Evolutionary conservation across 371 early-diverging fungal species (phyloP).

Genomic region (Blakeslea trispora): DNA sequence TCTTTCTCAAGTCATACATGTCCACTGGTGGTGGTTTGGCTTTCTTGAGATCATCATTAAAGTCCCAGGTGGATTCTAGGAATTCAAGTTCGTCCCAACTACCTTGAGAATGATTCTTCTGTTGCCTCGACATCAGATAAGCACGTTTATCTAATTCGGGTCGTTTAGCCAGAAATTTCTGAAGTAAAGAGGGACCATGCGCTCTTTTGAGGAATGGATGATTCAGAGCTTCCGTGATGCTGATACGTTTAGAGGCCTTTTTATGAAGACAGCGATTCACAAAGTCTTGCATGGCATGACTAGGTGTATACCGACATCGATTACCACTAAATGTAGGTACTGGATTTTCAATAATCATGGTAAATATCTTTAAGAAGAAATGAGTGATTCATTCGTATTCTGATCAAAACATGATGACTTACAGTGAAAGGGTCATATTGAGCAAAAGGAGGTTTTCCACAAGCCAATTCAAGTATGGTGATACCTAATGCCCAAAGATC

Average conservation of each 20-base stretch:
- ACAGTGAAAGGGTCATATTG: conserved; percentile 84
- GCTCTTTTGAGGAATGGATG: conserved; percentile 62
- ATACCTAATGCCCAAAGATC: conserved; percentile 95
- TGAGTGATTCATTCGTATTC: background rate
- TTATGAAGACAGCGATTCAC: conserved; percentile 55
- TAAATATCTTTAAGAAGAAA: conserved; percentile 39
- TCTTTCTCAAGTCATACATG: conserved; percentile 8
- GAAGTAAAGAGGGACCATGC: conserved; percentile 16
- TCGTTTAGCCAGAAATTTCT: conserved; percentile 19
- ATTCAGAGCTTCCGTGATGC: conserved; percentile 63
- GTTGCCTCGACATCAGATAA: conserved; percentile 7
- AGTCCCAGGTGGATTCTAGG: conserved; percentile 20
- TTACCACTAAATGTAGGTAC: conserved; percentile 31
- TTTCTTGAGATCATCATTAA: conserved; percentile 13
- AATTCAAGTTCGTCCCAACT: conserved; percentile 20
- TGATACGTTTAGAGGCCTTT: conserved; percentile 66
- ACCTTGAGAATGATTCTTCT: background rate
- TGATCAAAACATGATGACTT: conserved; percentile 15
- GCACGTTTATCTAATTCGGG: conserved; percentile 20
- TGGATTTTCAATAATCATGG: conserved; percentile 39
- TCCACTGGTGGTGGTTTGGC: conserved; percentile 10
- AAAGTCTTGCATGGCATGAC: conserved; percentile 31
- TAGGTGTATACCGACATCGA: conserved; percentile 17
- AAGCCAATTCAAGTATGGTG: conserved; percentile 92
- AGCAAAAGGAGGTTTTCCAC: conserved; percentile 91